These are phyloP conservation scores for Barnettozyma siamensis DNA, from an alignment of 805 yeast species.

Conservation along the genomic window DNA sequence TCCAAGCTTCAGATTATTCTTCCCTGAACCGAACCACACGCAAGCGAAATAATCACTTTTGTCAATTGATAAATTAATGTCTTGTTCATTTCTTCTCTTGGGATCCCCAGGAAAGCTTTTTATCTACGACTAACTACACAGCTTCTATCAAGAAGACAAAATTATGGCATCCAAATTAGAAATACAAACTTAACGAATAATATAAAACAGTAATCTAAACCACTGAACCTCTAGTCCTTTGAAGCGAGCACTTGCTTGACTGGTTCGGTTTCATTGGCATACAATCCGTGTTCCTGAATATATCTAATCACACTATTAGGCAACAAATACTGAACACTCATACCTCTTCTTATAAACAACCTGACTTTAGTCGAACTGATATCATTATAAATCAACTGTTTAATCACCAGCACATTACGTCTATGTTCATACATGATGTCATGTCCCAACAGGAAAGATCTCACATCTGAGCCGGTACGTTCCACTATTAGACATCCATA, in stretches of 20 bases:
- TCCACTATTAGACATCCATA: constrained; percentile 97
- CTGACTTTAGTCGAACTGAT: constrained; percentile 93
- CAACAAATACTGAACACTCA: constrained; percentile 91
- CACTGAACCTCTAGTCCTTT: constrained; percentile 27
- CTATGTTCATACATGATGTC: constrained; percentile 97
- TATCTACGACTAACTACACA: no score
- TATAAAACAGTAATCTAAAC: not conserved
- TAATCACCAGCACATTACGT: constrained; percentile 86
- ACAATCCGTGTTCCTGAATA: constrained; percentile 86
- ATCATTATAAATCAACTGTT: constrained; percentile 94
- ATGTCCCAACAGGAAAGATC: constrained; percentile 85
- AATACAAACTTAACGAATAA: not conserved
- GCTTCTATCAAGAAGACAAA: no score
- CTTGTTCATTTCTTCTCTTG: no score
- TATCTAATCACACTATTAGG: constrained; percentile 94
- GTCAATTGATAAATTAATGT: no score
- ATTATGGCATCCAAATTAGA: no score
- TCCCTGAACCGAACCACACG: no score
- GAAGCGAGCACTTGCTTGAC: constrained; percentile 75
- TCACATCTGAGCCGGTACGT: constrained; percentile 93
- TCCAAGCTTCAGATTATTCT: no score
- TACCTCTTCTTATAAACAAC: constrained; percentile 84
- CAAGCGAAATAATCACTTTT: no score
- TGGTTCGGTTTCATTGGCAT: constrained; percentile 83
- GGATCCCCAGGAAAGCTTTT: no score